Evolutionary conservation across 768 basidiomycete species (phyloP), one percentile per base, ranked within the genome.

Genomic region (Kwoniella sp.): DNA sequence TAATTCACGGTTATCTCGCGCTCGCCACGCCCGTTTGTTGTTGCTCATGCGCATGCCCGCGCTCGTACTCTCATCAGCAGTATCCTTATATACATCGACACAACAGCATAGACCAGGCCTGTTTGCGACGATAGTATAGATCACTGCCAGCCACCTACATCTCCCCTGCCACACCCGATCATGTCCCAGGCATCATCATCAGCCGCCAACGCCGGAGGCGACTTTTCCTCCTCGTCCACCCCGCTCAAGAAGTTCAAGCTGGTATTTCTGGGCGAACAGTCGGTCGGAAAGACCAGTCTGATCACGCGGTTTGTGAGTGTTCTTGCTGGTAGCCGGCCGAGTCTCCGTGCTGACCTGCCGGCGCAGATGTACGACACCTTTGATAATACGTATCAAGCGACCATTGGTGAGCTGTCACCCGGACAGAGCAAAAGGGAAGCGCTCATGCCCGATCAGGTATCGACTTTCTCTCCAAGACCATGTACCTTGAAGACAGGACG

Each of bases 381-480:
- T 75, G 95, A 99, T 80, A 98, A 98, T 76, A 98, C 93, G 37
- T 99, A 99, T 75, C 73, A 76, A 51, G 73, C 75, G 26, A 75
- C 74, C 20, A 75, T 75, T 49, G 74, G 70, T 69, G 28, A 12
- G 50, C 38, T 20, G 4, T 22, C 37, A 5, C n/a, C n/a, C 5
- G 19, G 23, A 20, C 34, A 36, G 19, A 22, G 19, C 37, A 38
- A 38, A 38, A n/a, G 19, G 19, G 37, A 4, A 20, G 12, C 19
- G 22, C 5, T 27, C 5, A 19, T 45, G 15, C 17, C 19, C 17
- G 12, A 14, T 12, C 28, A 53, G 61, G 93, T 52, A 99, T 99
- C 76, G 95, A 99, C 78, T 99, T 99, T 75, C 79, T 99, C 76
- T 93, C 90, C 78, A 99, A 99, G 80, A 98, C 95, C 0, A 93